Conservation (phyloP, 306 rosid genomes). For the Trifolium repens region DNA sequence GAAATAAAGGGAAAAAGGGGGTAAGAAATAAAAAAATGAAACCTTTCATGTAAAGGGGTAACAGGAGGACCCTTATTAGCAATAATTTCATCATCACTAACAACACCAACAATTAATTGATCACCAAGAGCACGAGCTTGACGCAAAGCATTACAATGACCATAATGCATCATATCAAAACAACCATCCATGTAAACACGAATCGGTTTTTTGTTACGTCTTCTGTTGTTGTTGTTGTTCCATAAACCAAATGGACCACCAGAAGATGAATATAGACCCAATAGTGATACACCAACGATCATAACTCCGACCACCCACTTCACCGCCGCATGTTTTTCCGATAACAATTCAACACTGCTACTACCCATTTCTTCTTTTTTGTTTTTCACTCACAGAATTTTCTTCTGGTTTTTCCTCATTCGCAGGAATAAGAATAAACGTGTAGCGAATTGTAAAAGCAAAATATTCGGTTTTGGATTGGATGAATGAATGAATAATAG, state of each 20-base stretch:
- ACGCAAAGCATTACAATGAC: constrained; percentile 97
- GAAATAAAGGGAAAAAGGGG: too few species aligned
- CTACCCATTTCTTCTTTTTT: constrained; percentile 42
- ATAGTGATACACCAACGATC: constrained; percentile 59
- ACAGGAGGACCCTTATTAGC: constrained; percentile 99
- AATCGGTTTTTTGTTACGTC: constrained; percentile 65
- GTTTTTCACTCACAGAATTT: constrained; percentile 17
- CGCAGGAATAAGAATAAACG: constrained; percentile 11
- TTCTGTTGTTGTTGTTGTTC: constrained; percentile 40
- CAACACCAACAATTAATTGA: constrained; percentile 89
- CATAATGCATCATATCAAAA: constrained; percentile 99
- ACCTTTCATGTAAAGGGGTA: constrained; percentile 80
- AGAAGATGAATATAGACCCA: constrained; percentile 43
- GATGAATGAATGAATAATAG: background rate
- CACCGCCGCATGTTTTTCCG: constrained; percentile 49
- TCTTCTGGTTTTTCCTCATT: constrained; percentile 21
- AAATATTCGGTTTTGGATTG: constrained; percentile 19
- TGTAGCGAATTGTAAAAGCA: background rate
- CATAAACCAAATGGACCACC: constrained; percentile 45
- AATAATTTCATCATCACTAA: constrained; percentile 87
- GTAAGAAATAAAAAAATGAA: constrained; percentile 23
- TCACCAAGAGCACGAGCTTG: constrained; percentile 99
- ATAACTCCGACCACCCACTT: constrained; percentile 69
- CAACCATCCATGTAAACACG: constrained; percentile 99
- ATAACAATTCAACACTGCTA: constrained; percentile 37